A percentile compares a stretch with the other conserved stretches of the same genome.
phyloP scores from a whole-genome alignment of 805 yeast genomes.

The Teunomyces atbi region DNA sequence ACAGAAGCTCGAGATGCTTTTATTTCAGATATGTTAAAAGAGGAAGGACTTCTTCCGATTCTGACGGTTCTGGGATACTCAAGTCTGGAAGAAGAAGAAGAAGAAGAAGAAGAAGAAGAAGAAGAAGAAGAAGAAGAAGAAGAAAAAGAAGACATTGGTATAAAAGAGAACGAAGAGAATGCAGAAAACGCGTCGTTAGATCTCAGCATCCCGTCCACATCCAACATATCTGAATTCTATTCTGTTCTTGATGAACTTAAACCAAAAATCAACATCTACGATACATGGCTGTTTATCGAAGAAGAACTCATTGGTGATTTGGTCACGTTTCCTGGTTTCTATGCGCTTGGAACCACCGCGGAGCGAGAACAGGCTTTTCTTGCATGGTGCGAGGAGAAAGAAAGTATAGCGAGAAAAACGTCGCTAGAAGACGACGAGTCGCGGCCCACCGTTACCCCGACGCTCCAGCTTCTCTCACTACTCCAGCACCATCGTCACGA shows the following conservation, averaged over 20 bases:
- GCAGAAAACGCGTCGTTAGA: conserved; percentile 3
- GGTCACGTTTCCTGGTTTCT: conserved; percentile 27
- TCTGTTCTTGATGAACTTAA: conserved; percentile 23
- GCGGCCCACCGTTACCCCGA: conserved; percentile 10
- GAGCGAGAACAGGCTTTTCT: conserved; percentile 23
- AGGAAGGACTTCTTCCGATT: conserved; percentile 16
- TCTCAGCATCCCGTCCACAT: conserved; percentile 2
- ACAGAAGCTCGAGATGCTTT: conserved; percentile 12
- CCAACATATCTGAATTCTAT: conserved; percentile 18
- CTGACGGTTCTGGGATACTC: background rate
- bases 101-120: conserved; percentile 5
- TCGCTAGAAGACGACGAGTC: background rate
- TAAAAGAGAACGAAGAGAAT: background rate
- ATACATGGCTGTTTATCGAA: conserved; percentile 39
- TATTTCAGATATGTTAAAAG: conserved; percentile 15
- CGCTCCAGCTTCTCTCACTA: conserved; percentile 18
- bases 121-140: conserved; percentile 6
- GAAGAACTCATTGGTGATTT: conserved; percentile 32
- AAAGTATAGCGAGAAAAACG: background rate
- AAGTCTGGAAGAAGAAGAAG: conserved; percentile 8
- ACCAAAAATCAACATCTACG: conserved; percentile 28
- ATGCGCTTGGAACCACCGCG: conserved; percentile 16
- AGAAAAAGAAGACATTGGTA: conserved; percentile 4
- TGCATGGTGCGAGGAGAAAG: conserved; percentile 19
- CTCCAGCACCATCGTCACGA: conserved; percentile 31